Percentiles rank a stretch among this genome's conserved stretches.
These are phyloP conservation scores for Physcomitrellopsis africana DNA, from an alignment of 225 moss, liverwort and hornwort genomes.

Conservation along the genomic window DNA sequence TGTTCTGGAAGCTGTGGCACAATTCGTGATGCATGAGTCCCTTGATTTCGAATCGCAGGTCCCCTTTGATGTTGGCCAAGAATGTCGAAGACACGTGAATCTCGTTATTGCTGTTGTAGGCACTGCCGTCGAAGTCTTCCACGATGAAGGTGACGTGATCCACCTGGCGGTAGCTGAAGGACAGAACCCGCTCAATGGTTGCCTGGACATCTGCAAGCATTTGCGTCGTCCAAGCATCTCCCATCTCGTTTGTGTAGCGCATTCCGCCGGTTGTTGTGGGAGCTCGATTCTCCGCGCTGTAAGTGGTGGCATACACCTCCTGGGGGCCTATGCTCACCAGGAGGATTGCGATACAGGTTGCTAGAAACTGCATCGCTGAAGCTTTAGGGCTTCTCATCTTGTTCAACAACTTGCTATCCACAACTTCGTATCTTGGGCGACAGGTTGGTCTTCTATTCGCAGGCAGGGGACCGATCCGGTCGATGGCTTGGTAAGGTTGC, in stretches of 20 bases:
- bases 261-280: not conserved
- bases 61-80: not conserved
- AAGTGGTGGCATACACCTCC: constrained; percentile 15
- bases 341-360: not conserved
- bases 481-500: no score
- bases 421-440: no score
- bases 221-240: constrained; percentile 9
- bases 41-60: not conserved
- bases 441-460: no score
- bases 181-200: constrained; percentile 6
- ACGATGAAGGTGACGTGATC: not conserved
- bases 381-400: not conserved
- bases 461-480: no score
- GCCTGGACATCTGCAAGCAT: constrained; percentile 8
- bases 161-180: constrained; percentile 7
- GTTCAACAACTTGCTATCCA: constrained; percentile 19
- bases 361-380: not conserved
- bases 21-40: constrained; percentile 13
- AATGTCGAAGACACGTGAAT: constrained; percentile 15
- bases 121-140: not conserved
- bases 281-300: constrained; percentile 3
- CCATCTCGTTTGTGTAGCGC: constrained; percentile 5
- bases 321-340: not conserved
- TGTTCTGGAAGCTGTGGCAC: constrained; percentile 15
- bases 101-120: constrained; percentile 18